Evolutionary conservation across 768 basidiomycete genomes (phyloP).

Genomic region (Grammothele lineata): DNA sequence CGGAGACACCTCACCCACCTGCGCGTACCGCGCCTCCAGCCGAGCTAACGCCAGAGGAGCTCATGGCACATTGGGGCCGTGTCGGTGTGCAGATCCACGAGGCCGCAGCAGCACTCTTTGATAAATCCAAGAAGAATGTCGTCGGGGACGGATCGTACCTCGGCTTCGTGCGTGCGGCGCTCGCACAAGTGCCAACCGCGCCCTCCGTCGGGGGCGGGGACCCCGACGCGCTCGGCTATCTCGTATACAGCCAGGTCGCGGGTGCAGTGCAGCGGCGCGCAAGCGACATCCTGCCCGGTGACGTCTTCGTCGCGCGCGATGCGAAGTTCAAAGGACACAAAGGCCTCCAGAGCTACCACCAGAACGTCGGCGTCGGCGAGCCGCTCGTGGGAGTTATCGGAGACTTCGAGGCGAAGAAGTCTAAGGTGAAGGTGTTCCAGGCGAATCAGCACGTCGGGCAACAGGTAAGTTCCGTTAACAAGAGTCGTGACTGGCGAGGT

Average conservation of each 20-base stretch:
- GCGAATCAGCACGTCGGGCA: constrained; percentile 84
- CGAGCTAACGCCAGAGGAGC: constrained; percentile 48
- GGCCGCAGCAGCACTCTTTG: constrained; percentile 59
- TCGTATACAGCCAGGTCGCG: constrained; percentile 71
- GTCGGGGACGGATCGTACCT: constrained; percentile 83
- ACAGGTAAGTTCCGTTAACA: constrained; percentile 51
- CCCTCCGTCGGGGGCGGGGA: constrained; percentile 31
- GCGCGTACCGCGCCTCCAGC: not conserved
- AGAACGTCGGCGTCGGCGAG: constrained; percentile 49
- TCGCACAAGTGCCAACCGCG: constrained; percentile 65
- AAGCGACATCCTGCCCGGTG: constrained; percentile 84
- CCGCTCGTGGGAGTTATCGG: constrained; percentile 70
- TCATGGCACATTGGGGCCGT: constrained; percentile 65
- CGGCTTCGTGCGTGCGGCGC: constrained; percentile 69
- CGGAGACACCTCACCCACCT: not conserved
- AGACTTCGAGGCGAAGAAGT: constrained; percentile 85
- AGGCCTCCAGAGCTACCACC: constrained; percentile 70
- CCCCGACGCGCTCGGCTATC: constrained; percentile 58
- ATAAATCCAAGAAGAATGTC: constrained; percentile 72
- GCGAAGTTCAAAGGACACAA: constrained; percentile 80
- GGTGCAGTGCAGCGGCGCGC: constrained; percentile 62
- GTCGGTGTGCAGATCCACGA: constrained; percentile 75
- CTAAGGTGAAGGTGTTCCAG: constrained; percentile 80
- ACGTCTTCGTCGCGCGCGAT: constrained; percentile 70
- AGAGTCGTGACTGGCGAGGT: constrained; percentile 1